Evolutionary conservation across 805 yeast genomes (phyloP), one percentile per base, ranked within the genome.

Genomic region (Zygosaccharomyces siamensis): DNA sequence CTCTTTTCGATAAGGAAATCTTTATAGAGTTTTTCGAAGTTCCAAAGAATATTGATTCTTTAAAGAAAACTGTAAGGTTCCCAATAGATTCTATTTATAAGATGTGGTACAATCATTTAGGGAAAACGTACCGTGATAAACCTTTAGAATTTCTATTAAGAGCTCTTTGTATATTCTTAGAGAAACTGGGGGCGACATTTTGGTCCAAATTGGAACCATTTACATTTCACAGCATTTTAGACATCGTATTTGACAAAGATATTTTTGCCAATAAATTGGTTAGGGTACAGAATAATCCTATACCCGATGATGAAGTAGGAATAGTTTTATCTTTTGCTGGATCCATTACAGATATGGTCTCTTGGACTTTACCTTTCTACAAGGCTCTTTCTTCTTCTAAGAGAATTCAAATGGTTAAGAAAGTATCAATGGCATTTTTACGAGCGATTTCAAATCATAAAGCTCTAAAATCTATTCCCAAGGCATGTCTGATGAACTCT

Each of bases 181-280:
- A 55, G 2, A 69, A 69, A 36, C 68, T 80, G 8, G 74, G 72
- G 6, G 16, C 58, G 0, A 67, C 69, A 3, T 78, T 83, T 49
- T 87, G 93, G 92, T 57, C 62, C 0, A 55, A 67, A 23, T 72
- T 81, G 3, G 68, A 75, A 1, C 87, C 86, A 0, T 76, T 70
- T 51, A 76, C 78, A 2, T 78, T 76, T 50, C 73, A 72, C 26
- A 81, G 80, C 50, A 69, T 83, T 39, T 63, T 85, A 45, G 89
- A 84, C 53, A 73, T 80, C 14, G 70, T 84, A 1, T 72, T 84
- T 41, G 76, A 76, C 16, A 81, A 77, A 55, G 80, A 83, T 1
- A 66, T 71, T 41, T 80, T 72, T 55, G 58, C 69, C 0, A 66
- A 65, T 14, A 68, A 63, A 45, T 59, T 83, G 39, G 45, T 57